These are phyloP conservation scores for Nigrograna mackinnonii DNA, from an alignment of 2,329 filamentous ascomycete genomes.

Conservation along the genomic window DNA sequence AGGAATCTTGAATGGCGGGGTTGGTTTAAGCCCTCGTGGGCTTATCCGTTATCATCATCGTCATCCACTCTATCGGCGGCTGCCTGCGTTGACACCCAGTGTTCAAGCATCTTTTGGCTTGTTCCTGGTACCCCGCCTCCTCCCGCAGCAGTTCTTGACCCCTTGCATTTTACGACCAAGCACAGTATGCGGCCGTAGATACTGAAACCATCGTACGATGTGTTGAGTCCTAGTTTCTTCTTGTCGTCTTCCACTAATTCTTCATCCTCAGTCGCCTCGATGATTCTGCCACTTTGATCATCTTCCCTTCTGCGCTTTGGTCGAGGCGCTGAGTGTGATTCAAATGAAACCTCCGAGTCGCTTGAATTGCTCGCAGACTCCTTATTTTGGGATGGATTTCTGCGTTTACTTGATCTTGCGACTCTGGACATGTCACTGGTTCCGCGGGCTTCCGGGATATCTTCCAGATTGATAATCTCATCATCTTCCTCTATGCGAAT, in stretches of 20 bases:
- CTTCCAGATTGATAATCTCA: constrained; percentile 50
- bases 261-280: too few relatives aligned
- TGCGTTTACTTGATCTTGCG: constrained; percentile 19
- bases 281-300: too few relatives aligned
- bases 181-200: constrained; percentile 94
- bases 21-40: too few relatives aligned
- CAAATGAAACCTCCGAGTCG: constrained; percentile 39
- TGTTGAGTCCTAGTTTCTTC: constrained; percentile 86
- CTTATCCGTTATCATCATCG: constrained; percentile 38
- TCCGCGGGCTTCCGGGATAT: constrained; percentile 57
- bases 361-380: constrained; percentile 20
- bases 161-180: constrained; percentile 79
- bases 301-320: constrained; percentile 24
- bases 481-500: constrained; percentile 65
- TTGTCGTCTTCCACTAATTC: constrained; percentile 76
- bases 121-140: constrained; percentile 16
- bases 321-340: constrained; percentile 20
- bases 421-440: constrained; percentile 11
- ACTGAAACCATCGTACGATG: constrained; percentile 91
- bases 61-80: constrained; percentile 35
- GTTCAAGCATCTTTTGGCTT: constrained; percentile 45
- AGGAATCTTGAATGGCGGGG: too few relatives aligned
- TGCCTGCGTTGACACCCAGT: constrained; percentile 48
- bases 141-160: constrained; percentile 24
- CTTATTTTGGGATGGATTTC: constrained; percentile 7